Evolutionary conservation across 805 yeast genomes (phyloP).

Genomic region (Schizosaccharomyces cryophilus): DNA sequence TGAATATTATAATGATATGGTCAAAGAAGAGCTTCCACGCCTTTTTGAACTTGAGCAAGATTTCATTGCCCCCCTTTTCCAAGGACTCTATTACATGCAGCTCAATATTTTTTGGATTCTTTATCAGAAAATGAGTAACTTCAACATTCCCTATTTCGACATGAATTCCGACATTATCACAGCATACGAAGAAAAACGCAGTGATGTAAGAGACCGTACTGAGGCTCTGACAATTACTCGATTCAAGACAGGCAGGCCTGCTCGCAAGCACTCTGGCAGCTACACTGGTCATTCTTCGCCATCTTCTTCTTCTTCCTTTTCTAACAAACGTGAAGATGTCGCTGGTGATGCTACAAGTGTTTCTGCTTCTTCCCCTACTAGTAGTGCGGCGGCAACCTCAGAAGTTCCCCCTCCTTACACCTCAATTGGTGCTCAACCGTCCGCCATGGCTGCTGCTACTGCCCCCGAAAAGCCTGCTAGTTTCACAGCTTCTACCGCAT

Average conservation of each 20-base stretch:
- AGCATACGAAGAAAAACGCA: constrained; percentile 58
- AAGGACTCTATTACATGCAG: constrained; percentile 91
- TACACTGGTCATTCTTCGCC: not conserved
- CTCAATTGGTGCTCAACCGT: not conserved
- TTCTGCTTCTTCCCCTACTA: not conserved
- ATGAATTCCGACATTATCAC: constrained; percentile 47
- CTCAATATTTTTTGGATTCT: constrained; percentile 85
- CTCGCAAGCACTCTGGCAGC: not conserved
- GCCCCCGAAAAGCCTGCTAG: no score
- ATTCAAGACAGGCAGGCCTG: not conserved
- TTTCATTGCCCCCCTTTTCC: constrained; percentile 79
- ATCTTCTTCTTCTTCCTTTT: constrained; percentile 11
- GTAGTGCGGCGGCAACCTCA: not conserved
- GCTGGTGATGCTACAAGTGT: constrained; percentile 9
- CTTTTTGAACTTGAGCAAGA: constrained; percentile 74
- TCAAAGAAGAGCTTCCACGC: constrained; percentile 71
- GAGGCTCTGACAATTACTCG: constrained; percentile 41
- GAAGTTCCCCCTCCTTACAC: not conserved
- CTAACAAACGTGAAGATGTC: constrained; percentile 14
- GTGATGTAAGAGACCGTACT: constrained; percentile 69
- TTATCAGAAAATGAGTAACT: constrained; percentile 74
- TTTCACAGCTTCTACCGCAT: not conserved
- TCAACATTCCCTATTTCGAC: constrained; percentile 92
- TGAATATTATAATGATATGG: constrained; percentile 84
- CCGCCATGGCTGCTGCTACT: no score